A percentile compares a stretch with the other conserved stretches of the same genome.
phyloP scores from a whole-genome alignment of 2,329 filamentous ascomycete genomes.

The Venturia effusa region DNA sequence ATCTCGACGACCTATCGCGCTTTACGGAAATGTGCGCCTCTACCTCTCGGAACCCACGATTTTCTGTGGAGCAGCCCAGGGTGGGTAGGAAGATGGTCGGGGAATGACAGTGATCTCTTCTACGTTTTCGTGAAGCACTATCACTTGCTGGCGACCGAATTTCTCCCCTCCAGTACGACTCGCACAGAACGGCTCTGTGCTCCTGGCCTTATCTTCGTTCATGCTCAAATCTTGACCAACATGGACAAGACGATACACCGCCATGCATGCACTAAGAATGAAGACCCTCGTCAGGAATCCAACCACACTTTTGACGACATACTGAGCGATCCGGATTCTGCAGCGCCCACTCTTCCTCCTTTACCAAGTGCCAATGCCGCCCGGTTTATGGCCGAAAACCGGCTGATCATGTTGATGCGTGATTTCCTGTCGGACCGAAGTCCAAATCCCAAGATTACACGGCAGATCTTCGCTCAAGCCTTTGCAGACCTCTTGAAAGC shows the following conservation, averaged over 20 bases:
- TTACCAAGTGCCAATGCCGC: conserved; percentile 55
- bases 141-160: conserved; percentile 65
- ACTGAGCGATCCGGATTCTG: conserved; percentile 54
- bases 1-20: conserved; percentile 48
- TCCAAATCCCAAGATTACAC: conserved; percentile 35
- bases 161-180: conserved; percentile 35
- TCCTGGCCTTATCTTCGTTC: conserved; percentile 69
- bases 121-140: conserved; percentile 89
- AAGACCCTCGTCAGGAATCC: conserved; percentile 25
- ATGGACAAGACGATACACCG: conserved; percentile 78
- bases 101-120: conserved; percentile 78
- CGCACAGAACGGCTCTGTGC: conserved; percentile 50
- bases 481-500: conserved; percentile 66
- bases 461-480: conserved; percentile 63
- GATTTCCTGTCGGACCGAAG: conserved; percentile 62
- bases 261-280: conserved; percentile 36
- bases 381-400: conserved; percentile 79
- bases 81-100: conserved; percentile 79
- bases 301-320: conserved; percentile 57
- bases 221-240: conserved; percentile 69
- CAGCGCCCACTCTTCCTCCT: conserved; percentile 50
- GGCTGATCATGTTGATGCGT: conserved; percentile 69
- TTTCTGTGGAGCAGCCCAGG: conserved; percentile 70
- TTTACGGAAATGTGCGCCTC: conserved; percentile 54
- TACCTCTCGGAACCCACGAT: conserved; percentile 57